Conservation (phyloP, 176 grass and related monocot genomes). For the Phoenix roebelenii region DNA sequence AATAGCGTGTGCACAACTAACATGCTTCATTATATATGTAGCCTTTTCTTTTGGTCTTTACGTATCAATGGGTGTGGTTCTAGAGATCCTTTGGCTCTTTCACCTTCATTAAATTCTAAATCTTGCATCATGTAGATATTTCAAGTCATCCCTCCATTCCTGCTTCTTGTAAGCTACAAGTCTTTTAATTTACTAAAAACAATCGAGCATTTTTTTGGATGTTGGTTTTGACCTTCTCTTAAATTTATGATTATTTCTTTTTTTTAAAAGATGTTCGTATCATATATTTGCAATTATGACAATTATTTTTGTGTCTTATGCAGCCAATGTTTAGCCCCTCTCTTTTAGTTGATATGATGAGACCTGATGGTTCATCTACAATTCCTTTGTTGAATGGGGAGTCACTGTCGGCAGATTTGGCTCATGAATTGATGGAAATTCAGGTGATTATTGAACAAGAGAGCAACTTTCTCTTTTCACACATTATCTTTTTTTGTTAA, state of each 20-base stretch:
- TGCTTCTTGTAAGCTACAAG: no score
- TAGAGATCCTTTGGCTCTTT: no score
- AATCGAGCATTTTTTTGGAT: no score
- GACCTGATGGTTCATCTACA: slow-evolving; percentile 67
- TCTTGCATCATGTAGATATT: no score
- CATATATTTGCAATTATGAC: no score
- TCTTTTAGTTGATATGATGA: slow-evolving; percentile 81
- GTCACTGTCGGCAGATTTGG: slow-evolving; percentile 65
- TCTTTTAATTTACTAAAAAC: no score
- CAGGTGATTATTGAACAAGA: slow-evolving; percentile 49
- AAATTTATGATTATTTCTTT: no score
- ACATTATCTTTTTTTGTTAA: slow-evolving; percentile 1
- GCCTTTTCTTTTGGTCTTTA: not conserved
- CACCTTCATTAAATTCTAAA: no score
- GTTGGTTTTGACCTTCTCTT: no score
- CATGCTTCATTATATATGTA: slow-evolving; percentile 1
- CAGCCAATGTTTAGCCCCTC: slow-evolving; percentile 89
- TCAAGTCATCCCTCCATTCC: no score
- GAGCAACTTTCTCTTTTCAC: slow-evolving; percentile 8
- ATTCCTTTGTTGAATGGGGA: slow-evolving; percentile 69
- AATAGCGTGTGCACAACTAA: not conserved
- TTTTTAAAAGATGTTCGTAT: no score
- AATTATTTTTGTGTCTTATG: slow-evolving; percentile 10
- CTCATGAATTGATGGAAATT: slow-evolving; percentile 89
- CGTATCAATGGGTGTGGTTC: no score